A percentile compares a stretch with the other conserved stretches of the same genome.
Conservation (phyloP, 192 early-diverging fungal genomes). For the Allomyces arbusculus region DNA sequence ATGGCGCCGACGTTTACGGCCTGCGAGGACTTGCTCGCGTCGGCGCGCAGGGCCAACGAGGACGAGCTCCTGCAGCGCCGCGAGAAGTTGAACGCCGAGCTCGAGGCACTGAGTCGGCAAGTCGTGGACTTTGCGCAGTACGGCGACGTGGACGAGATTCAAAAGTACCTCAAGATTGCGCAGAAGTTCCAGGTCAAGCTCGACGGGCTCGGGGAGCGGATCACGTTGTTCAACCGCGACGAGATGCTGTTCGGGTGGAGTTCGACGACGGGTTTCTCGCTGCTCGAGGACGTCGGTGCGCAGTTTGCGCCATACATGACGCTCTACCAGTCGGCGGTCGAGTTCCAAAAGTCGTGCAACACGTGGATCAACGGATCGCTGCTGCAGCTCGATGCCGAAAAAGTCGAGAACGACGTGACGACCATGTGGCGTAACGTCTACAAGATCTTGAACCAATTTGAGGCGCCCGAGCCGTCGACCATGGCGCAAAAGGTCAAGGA, state of each 20-base stretch:
- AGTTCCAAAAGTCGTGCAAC: constrained; percentile 36
- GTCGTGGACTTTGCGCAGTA: constrained; percentile 34
- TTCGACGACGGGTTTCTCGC: constrained; percentile 24
- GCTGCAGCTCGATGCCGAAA: constrained; percentile 35
- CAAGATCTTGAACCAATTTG: constrained; percentile 22
- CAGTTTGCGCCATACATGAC: constrained; percentile 27
- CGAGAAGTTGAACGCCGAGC: constrained; percentile 25
- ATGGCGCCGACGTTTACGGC: constrained; percentile 28
- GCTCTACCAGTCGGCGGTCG: constrained; percentile 37
- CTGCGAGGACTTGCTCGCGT: constrained; percentile 20
- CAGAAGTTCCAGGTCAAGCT: constrained; percentile 32
- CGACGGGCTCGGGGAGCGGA: constrained; percentile 26
- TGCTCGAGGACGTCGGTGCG: constrained; percentile 16
- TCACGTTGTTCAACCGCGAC: constrained; percentile 27
- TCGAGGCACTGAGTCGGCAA: constrained; percentile 36
- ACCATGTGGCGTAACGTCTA: constrained; percentile 39
- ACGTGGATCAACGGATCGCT: constrained; percentile 39
- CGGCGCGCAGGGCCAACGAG: constrained; percentile 22
- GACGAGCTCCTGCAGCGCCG: constrained; percentile 31
- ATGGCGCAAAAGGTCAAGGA: constrained; percentile 37
- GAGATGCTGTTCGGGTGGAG: constrained; percentile 34
- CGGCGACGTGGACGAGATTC: constrained; percentile 35
- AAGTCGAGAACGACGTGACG: constrained; percentile 33
- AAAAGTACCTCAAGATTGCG: constrained; percentile 34
- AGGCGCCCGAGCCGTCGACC: constrained; percentile 23